Evolutionary conservation across 202 grass and related monocot genomes (phyloP), one percentile per base, ranked within the genome.

Genomic region (Panicum hallii): DNA sequence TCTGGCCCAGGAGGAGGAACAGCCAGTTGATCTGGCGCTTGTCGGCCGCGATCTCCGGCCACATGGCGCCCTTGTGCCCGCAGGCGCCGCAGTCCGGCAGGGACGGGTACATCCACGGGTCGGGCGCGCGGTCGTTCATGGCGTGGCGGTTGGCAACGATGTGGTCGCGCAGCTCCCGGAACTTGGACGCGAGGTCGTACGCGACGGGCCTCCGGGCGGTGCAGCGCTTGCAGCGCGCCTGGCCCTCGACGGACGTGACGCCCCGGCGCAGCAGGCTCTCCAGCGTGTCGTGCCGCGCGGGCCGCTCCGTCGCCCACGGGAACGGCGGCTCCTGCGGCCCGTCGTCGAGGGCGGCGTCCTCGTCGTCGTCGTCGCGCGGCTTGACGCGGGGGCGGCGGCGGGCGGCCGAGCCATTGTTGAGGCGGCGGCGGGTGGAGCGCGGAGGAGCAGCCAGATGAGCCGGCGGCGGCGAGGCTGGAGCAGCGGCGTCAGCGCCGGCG

Each of bases 21-120:
- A 97, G 8, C 92, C 92, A 97, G 80, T 97, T 97, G 81, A 94
- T 91, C 17, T 78, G 42, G 17, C 23, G 23, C 83, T 92, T 92
- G 0, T 94, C 89, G 13, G 62, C 63, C 15, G 90, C 68, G 75
- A 97, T 82, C 72, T 82, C 86, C 0, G 92, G 94, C 41, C 70
- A 62, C 84, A 94, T 15, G 69, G 17, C 68, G 15, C 56, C n/a
- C 1, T 22, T 3, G 57, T 73, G 19, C 10, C 72, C 43, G 52
- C 94, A 97, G 6, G 38, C 72, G 6, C 0, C 63, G 90, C 94
- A 94, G 40, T 88, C 74, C 3, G 67, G 86, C 2, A 90, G 81
- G 11, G 4, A 3, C 5, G 88, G 81, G 22, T 3, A 28, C 73
- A 86, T 75, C 92, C 94, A 94, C 5, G 48, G 65, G 2, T 11